phyloP scores from a whole-genome alignment of 495 filamentous ascomycete species.

The Friedmanniomyces simplex region DNA sequence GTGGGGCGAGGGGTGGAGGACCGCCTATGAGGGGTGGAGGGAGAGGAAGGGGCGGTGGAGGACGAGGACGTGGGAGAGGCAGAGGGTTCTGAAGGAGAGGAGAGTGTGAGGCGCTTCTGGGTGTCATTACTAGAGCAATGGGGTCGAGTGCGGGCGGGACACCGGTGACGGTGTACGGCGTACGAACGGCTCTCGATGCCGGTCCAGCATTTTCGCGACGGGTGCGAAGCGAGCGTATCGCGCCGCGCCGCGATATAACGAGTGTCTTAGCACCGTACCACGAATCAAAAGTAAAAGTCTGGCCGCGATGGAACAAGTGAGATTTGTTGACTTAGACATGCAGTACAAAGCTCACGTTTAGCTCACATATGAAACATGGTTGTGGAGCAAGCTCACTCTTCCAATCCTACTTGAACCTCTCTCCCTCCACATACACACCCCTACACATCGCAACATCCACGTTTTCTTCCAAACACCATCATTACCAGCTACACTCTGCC shows the following conservation, averaged over 20 bases:
- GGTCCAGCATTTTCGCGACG: no score
- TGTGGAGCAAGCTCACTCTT: background rate
- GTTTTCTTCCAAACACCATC: no score
- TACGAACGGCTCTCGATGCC: no score
- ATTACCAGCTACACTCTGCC: no score
- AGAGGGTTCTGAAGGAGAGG: slow-evolving; percentile 18
- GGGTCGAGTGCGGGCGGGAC: no score
- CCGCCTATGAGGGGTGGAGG: slow-evolving; percentile 15
- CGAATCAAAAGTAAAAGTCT: background rate
- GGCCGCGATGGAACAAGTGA: background rate
- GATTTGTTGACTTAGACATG: background rate
- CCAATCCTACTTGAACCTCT: background rate
- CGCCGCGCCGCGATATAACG: no score
- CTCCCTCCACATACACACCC: background rate
- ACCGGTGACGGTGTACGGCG: no score
- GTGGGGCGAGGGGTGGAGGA: slow-evolving; percentile 7
- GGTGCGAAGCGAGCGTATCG: no score
- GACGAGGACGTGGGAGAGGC: slow-evolving; percentile 16
- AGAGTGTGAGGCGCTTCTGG: no score
- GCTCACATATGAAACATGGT: background rate
- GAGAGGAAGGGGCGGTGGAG: slow-evolving; percentile 14
- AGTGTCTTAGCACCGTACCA: no score
- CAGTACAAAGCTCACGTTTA: background rate
- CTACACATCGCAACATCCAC: background rate
- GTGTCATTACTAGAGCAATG: no score